Percentiles rank a stretch among this genome's conserved stretches.
Conservation (phyloP, 2,329 filamentous ascomycete species). For the Colletotrichum sp. region DNA sequence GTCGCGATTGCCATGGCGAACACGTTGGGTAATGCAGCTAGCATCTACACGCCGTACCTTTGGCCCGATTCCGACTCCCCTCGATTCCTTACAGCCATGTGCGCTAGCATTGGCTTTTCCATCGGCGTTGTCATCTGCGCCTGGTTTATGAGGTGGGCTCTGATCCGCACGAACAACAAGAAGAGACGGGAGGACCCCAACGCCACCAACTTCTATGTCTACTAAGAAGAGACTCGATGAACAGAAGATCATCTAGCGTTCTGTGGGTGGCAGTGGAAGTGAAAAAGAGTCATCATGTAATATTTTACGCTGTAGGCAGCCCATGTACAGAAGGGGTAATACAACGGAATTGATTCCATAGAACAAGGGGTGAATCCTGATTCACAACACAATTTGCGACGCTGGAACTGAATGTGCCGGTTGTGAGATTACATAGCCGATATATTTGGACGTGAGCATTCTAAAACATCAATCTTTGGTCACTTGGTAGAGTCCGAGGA, state of each 20-base stretch:
- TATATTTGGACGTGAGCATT: neutral
- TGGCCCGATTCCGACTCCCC: conserved; percentile 20
- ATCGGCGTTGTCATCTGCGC: conserved; percentile 38
- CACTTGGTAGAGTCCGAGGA: neutral
- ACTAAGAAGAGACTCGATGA: conserved; percentile 12
- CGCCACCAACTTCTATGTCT: conserved; percentile 32
- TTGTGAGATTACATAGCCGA: neutral
- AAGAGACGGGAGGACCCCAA: conserved; percentile 25
- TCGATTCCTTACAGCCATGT: conserved; percentile 23
- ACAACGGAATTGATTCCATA: neutral
- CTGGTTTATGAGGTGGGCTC: conserved; percentile 37
- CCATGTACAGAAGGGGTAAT: neutral
- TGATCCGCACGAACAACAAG: conserved; percentile 41
- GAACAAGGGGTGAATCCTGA: neutral
- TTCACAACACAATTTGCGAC: rapidly evolving
- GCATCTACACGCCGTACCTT: conserved; percentile 24
- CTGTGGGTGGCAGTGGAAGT: neutral
- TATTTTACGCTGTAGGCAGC: neutral
- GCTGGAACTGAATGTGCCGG: too few relatives aligned
- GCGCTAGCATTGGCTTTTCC: conserved; percentile 27
- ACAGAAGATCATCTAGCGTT: neutral
- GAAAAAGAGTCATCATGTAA: neutral
- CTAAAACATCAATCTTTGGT: rapidly evolving
- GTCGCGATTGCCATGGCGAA: conserved; percentile 38
- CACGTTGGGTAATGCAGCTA: conserved; percentile 17